Conservation (phyloP, 768 basidiomycete genomes). For the Xanthoconium stramineum region DNA sequence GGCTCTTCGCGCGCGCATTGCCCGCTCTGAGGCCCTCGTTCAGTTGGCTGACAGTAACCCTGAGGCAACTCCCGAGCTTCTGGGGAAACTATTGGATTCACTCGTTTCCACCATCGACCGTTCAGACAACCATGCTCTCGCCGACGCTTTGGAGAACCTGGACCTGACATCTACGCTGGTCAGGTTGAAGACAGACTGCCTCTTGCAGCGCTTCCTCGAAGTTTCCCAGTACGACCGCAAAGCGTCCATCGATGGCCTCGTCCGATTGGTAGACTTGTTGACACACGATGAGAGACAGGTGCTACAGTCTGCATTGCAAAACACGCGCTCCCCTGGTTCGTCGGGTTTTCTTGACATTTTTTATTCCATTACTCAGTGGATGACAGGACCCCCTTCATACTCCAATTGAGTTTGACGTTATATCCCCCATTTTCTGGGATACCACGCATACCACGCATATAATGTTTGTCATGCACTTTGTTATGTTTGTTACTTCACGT, state of each 20-base stretch:
- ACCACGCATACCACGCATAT: constrained; percentile 13
- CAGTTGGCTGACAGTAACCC: constrained; percentile 71
- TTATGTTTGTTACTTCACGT: background rate
- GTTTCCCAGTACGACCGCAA: constrained; percentile 74
- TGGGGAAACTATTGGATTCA: constrained; percentile 58
- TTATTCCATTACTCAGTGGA: constrained; percentile 3
- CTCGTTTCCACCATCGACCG: constrained; percentile 53
- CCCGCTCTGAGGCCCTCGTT: constrained; percentile 60
- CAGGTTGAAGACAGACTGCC: constrained; percentile 66
- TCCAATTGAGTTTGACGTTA: constrained; percentile 19
- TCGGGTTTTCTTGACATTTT: constrained; percentile 7
- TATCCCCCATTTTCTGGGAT: constrained; percentile 1
- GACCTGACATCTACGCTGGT: constrained; percentile 61
- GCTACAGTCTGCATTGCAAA: constrained; percentile 61
- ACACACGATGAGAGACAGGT: constrained; percentile 67
- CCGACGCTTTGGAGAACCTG: constrained; percentile 66
- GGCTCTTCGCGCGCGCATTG: constrained; percentile 81
- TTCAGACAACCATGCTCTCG: constrained; percentile 54
- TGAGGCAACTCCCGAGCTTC: constrained; percentile 62
- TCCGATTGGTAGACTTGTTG: constrained; percentile 69
- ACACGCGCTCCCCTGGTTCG: constrained; percentile 57
- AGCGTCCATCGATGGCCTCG: constrained; percentile 69
- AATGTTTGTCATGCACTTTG: background rate
- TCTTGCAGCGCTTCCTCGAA: constrained; percentile 63
- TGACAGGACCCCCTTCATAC: constrained; percentile 42